A percentile compares a stretch with the other conserved stretches of the same genome.
phyloP scores from a whole-genome alignment of 1,139 yeast species.

The Suhomyces maxii region DNA sequence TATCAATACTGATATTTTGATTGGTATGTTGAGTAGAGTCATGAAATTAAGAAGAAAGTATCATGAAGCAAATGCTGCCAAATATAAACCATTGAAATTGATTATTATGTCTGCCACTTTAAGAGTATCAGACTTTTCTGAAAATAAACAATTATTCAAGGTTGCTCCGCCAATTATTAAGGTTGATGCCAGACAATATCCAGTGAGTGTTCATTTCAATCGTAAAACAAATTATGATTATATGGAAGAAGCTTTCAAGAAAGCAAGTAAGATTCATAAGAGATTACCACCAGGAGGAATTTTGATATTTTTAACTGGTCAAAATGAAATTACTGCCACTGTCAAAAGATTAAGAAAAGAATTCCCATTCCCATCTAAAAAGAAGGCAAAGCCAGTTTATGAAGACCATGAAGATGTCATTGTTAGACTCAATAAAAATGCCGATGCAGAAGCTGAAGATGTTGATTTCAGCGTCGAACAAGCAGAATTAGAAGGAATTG shows the following conservation, averaged over 20 bases:
- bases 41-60: constrained; percentile 68
- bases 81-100: constrained; percentile 61
- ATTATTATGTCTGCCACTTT: constrained; percentile 94
- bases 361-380: constrained; percentile 57
- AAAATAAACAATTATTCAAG: constrained; percentile 69
- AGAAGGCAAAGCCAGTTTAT: constrained; percentile 11
- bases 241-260: constrained; percentile 81
- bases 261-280: constrained; percentile 83
- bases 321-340: constrained; percentile 79
- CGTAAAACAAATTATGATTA: constrained; percentile 76
- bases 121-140: constrained; percentile 89
- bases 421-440: constrained; percentile 58
- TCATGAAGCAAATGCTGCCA: constrained; percentile 45
- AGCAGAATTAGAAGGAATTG: constrained; percentile 31
- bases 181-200: constrained; percentile 93
- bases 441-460: constrained; percentile 83
- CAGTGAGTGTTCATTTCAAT: constrained; percentile 90
- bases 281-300: constrained; percentile 93
- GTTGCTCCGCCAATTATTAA: constrained; percentile 84
- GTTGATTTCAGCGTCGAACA: constrained; percentile 71
- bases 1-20: constrained; percentile 90
- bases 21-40: constrained; percentile 93
- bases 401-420: constrained; percentile 32
- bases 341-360: constrained; percentile 68
- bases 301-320: constrained; percentile 88